phyloP scores from a whole-genome alignment of 495 filamentous ascomycete genomes.

The Podospora pseudoanserina region DNA sequence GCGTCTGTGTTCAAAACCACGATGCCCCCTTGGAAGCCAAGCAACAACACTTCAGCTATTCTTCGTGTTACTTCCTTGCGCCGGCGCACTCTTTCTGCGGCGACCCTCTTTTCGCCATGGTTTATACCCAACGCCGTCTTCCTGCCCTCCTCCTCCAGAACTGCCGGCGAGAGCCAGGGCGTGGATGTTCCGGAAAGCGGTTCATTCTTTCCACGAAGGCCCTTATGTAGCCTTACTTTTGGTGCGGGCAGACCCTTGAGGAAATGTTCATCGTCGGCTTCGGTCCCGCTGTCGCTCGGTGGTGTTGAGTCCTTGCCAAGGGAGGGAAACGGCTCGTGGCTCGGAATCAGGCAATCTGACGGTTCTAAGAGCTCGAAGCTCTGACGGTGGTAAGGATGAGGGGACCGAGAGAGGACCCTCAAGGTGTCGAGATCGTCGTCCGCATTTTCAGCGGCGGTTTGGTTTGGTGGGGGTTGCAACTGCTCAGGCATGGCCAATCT shows the following conservation, averaged over 20 bases:
- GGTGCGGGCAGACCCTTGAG: conserved; percentile 80
- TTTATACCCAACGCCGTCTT: conserved; percentile 22
- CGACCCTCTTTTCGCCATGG: conserved; percentile 26
- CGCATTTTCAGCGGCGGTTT: conserved; percentile 16
- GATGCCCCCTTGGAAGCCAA: conserved; percentile 42
- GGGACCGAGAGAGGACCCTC: conserved; percentile 64
- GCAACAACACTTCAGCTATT: conserved; percentile 40
- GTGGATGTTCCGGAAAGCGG: conserved; percentile 48
- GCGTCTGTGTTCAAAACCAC: conserved; percentile 30
- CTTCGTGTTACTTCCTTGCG: conserved; percentile 47
- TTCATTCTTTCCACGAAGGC: conserved; percentile 56
- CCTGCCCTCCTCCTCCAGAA: conserved; percentile 53
- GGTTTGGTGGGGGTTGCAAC: conserved; percentile 30
- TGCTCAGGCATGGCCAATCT: conserved; percentile 38
- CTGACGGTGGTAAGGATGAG: conserved; percentile 69
- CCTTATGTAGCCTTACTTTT: conserved; percentile 66
- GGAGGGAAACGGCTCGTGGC: conserved; percentile 13
- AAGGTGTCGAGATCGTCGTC: conserved; percentile 30
- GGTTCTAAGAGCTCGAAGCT: conserved; percentile 48
- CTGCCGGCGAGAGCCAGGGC: conserved; percentile 57
- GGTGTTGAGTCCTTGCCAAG: conserved; percentile 48
- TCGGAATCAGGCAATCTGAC: conserved; percentile 28
- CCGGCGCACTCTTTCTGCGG: conserved; percentile 37
- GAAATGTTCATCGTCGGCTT: conserved; percentile 84
- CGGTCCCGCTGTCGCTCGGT: conserved; percentile 82